phyloP scores from a whole-genome alignment of 2,329 filamentous ascomycete species.

The Aspergillus unguis region DNA sequence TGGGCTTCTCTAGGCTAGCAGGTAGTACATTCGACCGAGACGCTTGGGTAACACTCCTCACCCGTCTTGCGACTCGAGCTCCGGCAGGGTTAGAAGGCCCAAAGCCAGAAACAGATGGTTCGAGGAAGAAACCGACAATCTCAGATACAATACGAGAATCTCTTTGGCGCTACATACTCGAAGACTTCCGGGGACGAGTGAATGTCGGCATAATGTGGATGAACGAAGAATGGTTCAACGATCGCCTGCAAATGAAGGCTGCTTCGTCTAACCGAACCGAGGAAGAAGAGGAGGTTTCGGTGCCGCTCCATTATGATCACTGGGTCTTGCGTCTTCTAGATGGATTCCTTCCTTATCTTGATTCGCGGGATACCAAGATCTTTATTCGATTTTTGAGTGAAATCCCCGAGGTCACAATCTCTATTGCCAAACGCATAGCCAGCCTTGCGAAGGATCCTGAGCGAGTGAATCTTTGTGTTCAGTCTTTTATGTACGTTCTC shows the following conservation, averaged over 20 bases:
- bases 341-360: conserved; percentile 85
- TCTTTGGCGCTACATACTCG: conserved; percentile 80
- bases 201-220: conserved; percentile 91
- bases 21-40: conserved; percentile 81
- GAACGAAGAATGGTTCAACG: conserved; percentile 97
- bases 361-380: conserved; percentile 76
- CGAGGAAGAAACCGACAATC: conserved; percentile 36
- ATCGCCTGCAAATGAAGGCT: conserved; percentile 56
- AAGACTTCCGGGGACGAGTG: conserved; percentile 86
- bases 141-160: conserved; percentile 71
- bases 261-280: conserved; percentile 42
- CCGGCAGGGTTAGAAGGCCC: conserved; percentile 62
- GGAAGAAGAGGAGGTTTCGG: conserved; percentile 47
- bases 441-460: conserved; percentile 63
- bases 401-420: conserved; percentile 72
- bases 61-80: conserved; percentile 77
- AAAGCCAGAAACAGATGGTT: conserved; percentile 28
- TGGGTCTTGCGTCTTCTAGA: conserved; percentile 81
- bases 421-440: conserved; percentile 69
- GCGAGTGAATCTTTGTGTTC: conserved; percentile 57
- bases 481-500: conserved; percentile 51
- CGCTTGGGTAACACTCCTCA: conserved; percentile 85
- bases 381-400: conserved; percentile 89
- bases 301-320: conserved; percentile 65
- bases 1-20: conserved; percentile 77